Percentiles rank a stretch among this genome's conserved stretches.
phyloP scores from a whole-genome alignment of 2,329 filamentous ascomycete species.

The Phialophora verrucosa region DNA sequence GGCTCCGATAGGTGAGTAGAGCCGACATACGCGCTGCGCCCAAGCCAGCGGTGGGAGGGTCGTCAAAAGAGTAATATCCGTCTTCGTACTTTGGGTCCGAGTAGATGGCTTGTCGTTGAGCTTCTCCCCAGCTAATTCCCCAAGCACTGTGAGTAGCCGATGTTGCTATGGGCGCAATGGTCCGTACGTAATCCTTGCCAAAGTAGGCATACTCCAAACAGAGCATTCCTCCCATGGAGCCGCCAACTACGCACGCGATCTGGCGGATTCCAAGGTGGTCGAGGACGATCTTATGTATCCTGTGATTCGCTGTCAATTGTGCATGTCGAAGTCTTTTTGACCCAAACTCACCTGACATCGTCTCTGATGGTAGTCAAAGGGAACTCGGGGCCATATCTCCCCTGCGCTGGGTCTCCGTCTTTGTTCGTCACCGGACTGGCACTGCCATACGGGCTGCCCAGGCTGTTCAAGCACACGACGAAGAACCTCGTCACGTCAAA shows the following conservation, averaged over 20 bases:
- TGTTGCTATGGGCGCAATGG: conserved; percentile 62
- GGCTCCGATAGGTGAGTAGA: conserved; percentile 90
- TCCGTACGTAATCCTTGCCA: conserved; percentile 66
- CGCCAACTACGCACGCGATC: conserved; percentile 61
- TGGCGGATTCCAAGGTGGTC: conserved; percentile 61
- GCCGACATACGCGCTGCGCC: conserved; percentile 97
- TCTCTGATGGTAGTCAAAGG: conserved; percentile 93
- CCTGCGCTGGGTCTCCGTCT: conserved; percentile 75
- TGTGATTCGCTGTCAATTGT: conserved; percentile 39
- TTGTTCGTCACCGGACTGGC: conserved; percentile 72
- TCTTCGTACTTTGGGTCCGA: conserved; percentile 98
- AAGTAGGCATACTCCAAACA: conserved; percentile 69
- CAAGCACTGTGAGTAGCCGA: conserved; percentile 63
- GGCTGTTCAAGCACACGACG: conserved; percentile 60
- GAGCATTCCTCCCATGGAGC: conserved; percentile 65
- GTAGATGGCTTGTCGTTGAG: conserved; percentile 75
- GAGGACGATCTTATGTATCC: conserved; percentile 61
- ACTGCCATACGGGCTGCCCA: conserved; percentile 62
- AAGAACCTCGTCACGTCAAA: conserved; percentile 61
- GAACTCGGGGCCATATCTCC: conserved; percentile 91
- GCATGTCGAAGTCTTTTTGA: neutral
- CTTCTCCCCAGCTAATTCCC: conserved; percentile 66
- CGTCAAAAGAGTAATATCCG: conserved; percentile 87
- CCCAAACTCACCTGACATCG: conserved; percentile 78
- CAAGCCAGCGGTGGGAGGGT: conserved; percentile 84